Base-by-base conservation (phyloP, 2,329 filamentous ascomycete genomes). In the Trichoderma citrinoviride region DNA sequence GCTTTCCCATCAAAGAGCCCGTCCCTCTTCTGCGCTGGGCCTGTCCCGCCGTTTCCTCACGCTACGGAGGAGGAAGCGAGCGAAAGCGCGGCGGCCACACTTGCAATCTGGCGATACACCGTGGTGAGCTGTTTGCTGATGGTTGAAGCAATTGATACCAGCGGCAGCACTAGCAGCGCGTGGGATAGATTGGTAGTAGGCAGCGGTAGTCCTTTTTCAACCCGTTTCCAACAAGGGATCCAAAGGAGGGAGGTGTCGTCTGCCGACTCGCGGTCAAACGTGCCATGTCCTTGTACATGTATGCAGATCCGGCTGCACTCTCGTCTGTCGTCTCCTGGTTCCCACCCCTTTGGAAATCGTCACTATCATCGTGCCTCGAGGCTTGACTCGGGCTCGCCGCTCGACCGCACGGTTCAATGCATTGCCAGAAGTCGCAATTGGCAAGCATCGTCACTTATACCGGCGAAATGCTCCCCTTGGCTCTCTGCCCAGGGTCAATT, bases 61-160 rank as follows among this genome's bases (percentile, higher is more conserved):
- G 47, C 63, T 47, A 58, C 41, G 54, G 23, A 43, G 44, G 50
- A 23, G 54, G 37, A 64, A 29, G 23, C 23, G 33, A 52, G 44
- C 56, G 15, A 61, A 46, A 62, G 58, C 27, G 40, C 46, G 25
- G 23, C n/a, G 41, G 55, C 52, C 56, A 65, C 63, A 61, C 55
- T 27, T 49, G 47, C 55, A 8, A 12, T 60, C 41, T 54, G 27
- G 7, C 8, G 27, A 29, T 15, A 55, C 43, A 53, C 37, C 46
- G 8, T 50, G 40, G 27, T 50, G 44, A 46, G 55, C 23, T n/a
- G 29, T n/a, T n/a, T n/a, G n/a, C 4, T 37, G 33, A 37, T 37
- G 44, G 43, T 27, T 23, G 21, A 25, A 40, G 37, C 5, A 10
- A n/a, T 41, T n/a, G 33, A 33, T 12, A 23, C 33, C 15, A 56